Evolutionary conservation across 2,329 filamentous ascomycete genomes (phyloP).

Genomic region (Orbilia blumenaviensis): DNA sequence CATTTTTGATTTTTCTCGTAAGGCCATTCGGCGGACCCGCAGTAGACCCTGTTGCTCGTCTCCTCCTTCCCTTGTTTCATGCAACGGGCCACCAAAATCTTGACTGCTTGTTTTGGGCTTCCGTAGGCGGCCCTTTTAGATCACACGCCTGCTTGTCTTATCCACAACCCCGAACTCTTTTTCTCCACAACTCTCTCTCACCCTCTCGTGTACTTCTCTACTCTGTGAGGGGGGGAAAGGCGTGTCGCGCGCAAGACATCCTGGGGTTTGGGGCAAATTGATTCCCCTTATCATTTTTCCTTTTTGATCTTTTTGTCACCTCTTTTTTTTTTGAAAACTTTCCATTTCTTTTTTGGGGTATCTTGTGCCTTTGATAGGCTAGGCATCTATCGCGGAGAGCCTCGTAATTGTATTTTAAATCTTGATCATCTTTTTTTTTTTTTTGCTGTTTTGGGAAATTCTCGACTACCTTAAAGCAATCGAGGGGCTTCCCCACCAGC

Average conservation of each 20-base stretch:
- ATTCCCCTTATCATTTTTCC: neutral
- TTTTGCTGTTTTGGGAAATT: conserved; percentile 33
- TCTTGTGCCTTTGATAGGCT: conserved; percentile 44
- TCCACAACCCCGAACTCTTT: neutral
- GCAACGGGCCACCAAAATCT: conserved; percentile 32
- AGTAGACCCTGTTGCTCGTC: conserved; percentile 45
- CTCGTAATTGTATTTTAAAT: conserved; percentile 22
- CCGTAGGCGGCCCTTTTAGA: conserved; percentile 32
- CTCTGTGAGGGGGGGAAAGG: no score
- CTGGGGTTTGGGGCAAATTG: neutral
- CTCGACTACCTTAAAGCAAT: neutral
- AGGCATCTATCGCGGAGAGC: conserved; percentile 5
- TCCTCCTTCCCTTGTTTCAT: conserved; percentile 47
- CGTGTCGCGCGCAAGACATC: neutral
- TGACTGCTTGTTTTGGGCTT: conserved; percentile 25
- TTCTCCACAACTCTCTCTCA: conserved; percentile 13
- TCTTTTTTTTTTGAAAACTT: neutral
- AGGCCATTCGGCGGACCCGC: conserved; percentile 45
- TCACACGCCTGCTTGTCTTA: conserved; percentile 8
- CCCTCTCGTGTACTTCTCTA: no score
- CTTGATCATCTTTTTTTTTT: no score
- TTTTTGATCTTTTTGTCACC: neutral
- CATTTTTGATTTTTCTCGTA: conserved; percentile 33
- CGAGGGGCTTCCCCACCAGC: conserved; percentile 13
- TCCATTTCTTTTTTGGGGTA: conserved; percentile 19